phyloP scores from a whole-genome alignment of 805 yeast species.

The Yarrowia alimentaria region DNA sequence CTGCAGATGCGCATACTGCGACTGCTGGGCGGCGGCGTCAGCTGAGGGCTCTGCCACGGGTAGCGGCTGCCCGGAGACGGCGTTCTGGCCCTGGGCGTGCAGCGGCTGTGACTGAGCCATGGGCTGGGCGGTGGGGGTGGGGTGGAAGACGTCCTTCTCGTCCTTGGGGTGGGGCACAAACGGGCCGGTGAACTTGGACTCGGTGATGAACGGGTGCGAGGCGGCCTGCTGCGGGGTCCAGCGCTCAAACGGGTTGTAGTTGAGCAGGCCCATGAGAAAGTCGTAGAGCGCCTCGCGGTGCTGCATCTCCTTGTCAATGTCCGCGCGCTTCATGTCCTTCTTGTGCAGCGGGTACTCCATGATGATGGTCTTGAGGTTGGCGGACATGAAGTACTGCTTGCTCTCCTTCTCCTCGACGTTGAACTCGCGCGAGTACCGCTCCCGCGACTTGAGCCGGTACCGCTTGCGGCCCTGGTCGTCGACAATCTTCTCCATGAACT shows the following conservation, averaged over 20 bases:
- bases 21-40: neutral
- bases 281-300: constrained; percentile 73
- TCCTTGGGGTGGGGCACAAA: constrained; percentile 34
- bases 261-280: constrained; percentile 72
- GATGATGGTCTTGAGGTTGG: constrained; percentile 67
- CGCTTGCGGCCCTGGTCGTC: constrained; percentile 41
- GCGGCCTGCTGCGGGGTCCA: constrained; percentile 97
- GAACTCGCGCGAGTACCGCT: constrained; percentile 50
- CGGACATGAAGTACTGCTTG: constrained; percentile 73
- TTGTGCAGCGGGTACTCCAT: constrained; percentile 58
- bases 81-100: constrained; percentile 20
- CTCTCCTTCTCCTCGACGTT: constrained; percentile 66
- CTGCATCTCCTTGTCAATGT: constrained; percentile 66
- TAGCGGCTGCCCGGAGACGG: neutral
- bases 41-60: neutral
- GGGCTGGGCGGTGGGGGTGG: constrained; percentile 26
- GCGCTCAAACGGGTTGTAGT: constrained; percentile 86
- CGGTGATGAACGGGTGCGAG: constrained; percentile 84
- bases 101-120: constrained; percentile 19
- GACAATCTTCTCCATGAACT: constrained; percentile 57
- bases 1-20: constrained; percentile 19
- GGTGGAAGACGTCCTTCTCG: constrained; percentile 21
- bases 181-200: constrained; percentile 51
- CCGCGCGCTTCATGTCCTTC: constrained; percentile 34
- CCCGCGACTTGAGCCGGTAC: constrained; percentile 49